Evolutionary conservation across 495 filamentous ascomycete species (phyloP).

Genomic region (Baudoinia panamericana): DNA sequence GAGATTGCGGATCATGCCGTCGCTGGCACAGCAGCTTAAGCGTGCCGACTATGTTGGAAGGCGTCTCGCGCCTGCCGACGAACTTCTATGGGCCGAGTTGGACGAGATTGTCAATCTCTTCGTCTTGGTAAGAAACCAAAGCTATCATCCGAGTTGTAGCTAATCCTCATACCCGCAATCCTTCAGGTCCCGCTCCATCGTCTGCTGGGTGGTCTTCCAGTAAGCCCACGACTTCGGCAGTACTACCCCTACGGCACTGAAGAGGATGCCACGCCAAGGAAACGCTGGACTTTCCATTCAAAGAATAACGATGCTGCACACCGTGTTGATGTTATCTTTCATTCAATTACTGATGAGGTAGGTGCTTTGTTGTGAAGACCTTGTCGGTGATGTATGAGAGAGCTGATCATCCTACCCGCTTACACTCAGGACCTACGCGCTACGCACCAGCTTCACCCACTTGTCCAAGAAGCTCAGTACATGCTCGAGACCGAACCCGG

Average conservation of each 20-base stretch:
- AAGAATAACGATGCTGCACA: neutral
- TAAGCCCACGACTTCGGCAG: slow-evolving; percentile 2
- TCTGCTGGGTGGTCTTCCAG: neutral
- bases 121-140: too few relatives aligned
- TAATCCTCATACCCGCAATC: too few relatives aligned
- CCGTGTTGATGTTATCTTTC: slow-evolving; percentile 5
- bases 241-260: neutral
- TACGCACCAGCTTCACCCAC: neutral
- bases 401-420: too few relatives aligned
- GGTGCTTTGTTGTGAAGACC: too few relatives aligned
- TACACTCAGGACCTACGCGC: neutral
- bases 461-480: slow-evolving; percentile 9
- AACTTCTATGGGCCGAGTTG: slow-evolving; percentile 5
- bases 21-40: slow-evolving; percentile 2
- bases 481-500: slow-evolving; percentile 10
- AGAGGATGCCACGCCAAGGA: neutral
- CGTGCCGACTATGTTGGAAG: neutral
- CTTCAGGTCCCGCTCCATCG: neutral
- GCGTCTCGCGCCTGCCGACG: neutral
- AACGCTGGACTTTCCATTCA: neutral
- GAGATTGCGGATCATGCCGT: neutral
- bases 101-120: slow-evolving; percentile 3
- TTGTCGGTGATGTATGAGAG: too few relatives aligned
- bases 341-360: neutral
- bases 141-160: too few relatives aligned